Evolutionary conservation across 1,284 basidiomycete species (phyloP).

Genomic region (Exobasidium rhododendri): DNA sequence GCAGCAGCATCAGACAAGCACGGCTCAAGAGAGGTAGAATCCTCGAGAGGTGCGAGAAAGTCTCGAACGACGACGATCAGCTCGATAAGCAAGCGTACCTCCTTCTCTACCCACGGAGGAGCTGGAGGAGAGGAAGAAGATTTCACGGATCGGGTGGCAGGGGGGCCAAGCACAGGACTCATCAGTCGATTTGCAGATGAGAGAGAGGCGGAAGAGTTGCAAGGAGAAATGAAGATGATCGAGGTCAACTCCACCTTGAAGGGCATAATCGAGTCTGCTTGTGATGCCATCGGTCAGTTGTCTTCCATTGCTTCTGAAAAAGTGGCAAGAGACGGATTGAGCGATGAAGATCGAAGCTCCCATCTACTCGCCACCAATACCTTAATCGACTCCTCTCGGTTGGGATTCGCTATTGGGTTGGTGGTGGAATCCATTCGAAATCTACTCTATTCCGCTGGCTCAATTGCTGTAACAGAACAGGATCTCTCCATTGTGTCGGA

Average conservation of each 20-base stretch:
- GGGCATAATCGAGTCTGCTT: constrained; percentile 25
- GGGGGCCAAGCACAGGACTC: too few relatives aligned
- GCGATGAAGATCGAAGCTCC: constrained; percentile 21
- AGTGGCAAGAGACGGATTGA: constrained; percentile 28
- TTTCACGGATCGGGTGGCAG: too few relatives aligned
- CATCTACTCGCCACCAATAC: background rate
- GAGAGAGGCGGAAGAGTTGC: constrained; percentile 27
- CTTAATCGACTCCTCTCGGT: constrained; percentile 23
- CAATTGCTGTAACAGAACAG: constrained; percentile 23
- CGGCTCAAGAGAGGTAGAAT: too few relatives aligned
- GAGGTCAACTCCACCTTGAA: constrained; percentile 20
- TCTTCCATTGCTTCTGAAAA: constrained; percentile 32
- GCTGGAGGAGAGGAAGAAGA: background rate
- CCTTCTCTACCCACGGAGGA: too few relatives aligned
- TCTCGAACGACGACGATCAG: background rate
- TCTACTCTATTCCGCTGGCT: constrained; percentile 35
- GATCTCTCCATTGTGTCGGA: constrained; percentile 33
- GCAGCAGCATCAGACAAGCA: too few relatives aligned
- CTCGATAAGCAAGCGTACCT: background rate
- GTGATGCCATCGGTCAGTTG: constrained; percentile 30
- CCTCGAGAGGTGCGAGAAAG: background rate
- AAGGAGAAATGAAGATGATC: constrained; percentile 22
- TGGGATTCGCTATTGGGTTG: constrained; percentile 23
- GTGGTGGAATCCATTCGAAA: constrained; percentile 32
- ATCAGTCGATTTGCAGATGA: constrained; percentile 20